phyloP scores from a whole-genome alignment of 2,329 filamentous ascomycete species.

The Thelonectria discophora region DNA sequence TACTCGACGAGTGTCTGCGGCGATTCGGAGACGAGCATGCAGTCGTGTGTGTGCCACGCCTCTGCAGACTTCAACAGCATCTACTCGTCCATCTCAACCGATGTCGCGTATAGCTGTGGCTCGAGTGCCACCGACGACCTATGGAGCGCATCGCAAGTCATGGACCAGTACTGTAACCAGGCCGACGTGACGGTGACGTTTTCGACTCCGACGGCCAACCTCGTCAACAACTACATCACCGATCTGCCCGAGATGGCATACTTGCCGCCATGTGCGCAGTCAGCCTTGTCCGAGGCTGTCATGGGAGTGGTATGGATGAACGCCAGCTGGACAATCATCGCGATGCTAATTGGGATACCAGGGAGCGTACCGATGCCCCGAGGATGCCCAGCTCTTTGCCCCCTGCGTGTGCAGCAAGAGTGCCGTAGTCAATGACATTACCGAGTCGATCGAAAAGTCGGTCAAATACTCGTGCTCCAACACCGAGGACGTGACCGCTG shows the following conservation, averaged over 20 bases:
- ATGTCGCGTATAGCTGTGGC: constrained; percentile 55
- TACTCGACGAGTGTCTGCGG: constrained; percentile 51
- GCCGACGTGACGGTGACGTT: constrained; percentile 48
- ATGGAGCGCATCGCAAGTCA: constrained; percentile 56
- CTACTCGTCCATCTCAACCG: constrained; percentile 49
- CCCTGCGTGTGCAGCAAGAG: constrained; percentile 63
- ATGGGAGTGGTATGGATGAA: constrained; percentile 39
- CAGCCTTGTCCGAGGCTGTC: constrained; percentile 44
- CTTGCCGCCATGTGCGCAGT: constrained; percentile 50
- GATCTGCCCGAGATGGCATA: constrained; percentile 56
- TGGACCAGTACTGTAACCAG: constrained; percentile 61
- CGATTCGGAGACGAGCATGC: constrained; percentile 54
- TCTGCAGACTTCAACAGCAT: constrained; percentile 52
- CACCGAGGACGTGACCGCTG: constrained; percentile 56
- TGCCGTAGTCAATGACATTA: constrained; percentile 56
- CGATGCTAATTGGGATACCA: constrained; percentile 19
- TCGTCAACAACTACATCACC: constrained; percentile 59
- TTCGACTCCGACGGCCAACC: constrained; percentile 51
- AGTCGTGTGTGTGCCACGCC: constrained; percentile 63
- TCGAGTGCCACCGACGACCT: constrained; percentile 58
- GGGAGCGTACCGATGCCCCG: constrained; percentile 46
- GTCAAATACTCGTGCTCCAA: constrained; percentile 57
- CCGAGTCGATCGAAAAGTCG: constrained; percentile 52
- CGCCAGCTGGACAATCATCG: not conserved
- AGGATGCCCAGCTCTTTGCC: constrained; percentile 53